A percentile compares a stretch with the other conserved stretches of the same genome.
These are phyloP conservation scores for Phyllosticta citriasiana DNA, from an alignment of 2,329 filamentous ascomycete species.

Conservation along the genomic window DNA sequence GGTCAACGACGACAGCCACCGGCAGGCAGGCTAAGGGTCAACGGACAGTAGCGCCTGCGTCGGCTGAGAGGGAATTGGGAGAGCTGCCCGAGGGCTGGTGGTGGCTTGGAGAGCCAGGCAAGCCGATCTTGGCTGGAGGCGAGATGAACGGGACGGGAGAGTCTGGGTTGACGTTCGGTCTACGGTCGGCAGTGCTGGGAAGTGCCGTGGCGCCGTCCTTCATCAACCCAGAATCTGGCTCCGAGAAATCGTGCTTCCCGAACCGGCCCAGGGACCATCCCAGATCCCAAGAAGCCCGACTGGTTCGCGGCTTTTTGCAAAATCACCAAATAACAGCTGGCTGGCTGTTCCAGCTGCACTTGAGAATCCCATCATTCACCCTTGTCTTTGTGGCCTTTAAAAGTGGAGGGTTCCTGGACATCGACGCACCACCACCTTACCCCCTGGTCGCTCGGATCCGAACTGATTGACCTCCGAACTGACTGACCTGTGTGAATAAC, in stretches of 20 bases:
- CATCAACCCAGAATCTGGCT: neutral
- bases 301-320: neutral
- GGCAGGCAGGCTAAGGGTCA: neutral
- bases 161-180: neutral
- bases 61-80: neutral
- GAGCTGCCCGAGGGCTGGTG: neutral
- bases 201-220: neutral
- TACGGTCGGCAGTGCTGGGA: neutral
- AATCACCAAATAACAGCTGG: neutral
- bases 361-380: neutral
- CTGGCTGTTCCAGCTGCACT: neutral
- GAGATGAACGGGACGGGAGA: neutral
- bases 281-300: neutral
- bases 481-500: neutral
- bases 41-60: neutral
- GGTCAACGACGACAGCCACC: neutral
- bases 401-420: neutral
- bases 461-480: neutral
- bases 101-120: neutral
- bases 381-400: neutral
- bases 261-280: neutral
- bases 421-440: neutral
- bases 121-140: neutral
- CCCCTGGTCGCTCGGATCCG: neutral
- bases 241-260: neutral